A percentile compares a stretch with the other conserved stretches of the same genome.
phyloP scores from a whole-genome alignment of 2,329 filamentous ascomycete genomes.

The Clonostachys chloroleuca region DNA sequence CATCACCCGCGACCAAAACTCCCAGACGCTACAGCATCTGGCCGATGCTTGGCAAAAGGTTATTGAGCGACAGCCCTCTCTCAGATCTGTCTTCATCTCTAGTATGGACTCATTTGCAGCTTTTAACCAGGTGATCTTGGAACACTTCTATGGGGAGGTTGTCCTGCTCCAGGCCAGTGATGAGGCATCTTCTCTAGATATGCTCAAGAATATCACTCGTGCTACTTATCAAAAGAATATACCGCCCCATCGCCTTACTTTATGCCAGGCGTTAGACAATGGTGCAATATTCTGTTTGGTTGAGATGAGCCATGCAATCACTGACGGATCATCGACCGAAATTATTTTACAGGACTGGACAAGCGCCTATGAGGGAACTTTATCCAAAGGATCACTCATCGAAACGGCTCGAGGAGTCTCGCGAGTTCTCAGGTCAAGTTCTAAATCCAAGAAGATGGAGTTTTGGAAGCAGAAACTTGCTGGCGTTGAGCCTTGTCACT shows the following conservation, averaged over 20 bases:
- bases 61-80: constrained; percentile 16
- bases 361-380: not conserved
- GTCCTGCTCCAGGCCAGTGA: not conserved
- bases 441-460: constrained; percentile 1
- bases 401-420: constrained; percentile 9
- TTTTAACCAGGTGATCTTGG: constrained; percentile 23
- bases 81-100: constrained; percentile 24
- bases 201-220: constrained; percentile 4
- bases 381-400: not conserved
- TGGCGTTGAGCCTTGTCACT: constrained; percentile 9
- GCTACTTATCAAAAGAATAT: constrained; percentile 6
- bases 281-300: no score
- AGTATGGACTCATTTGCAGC: constrained; percentile 8
- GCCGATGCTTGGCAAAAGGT: constrained; percentile 38
- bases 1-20: constrained; percentile 12
- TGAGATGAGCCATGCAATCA: constrained; percentile 1
- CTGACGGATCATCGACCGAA: constrained; percentile 1
- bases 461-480: constrained; percentile 12
- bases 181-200: not conserved
- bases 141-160: not conserved
- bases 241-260: constrained; percentile 4
- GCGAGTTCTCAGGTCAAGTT: constrained; percentile 5
- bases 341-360: constrained; percentile 1
- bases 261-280: constrained; percentile 7
- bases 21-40: constrained; percentile 17